Base-by-base conservation (phyloP, 805 yeast species). In the Lachancea mirantina region DNA sequence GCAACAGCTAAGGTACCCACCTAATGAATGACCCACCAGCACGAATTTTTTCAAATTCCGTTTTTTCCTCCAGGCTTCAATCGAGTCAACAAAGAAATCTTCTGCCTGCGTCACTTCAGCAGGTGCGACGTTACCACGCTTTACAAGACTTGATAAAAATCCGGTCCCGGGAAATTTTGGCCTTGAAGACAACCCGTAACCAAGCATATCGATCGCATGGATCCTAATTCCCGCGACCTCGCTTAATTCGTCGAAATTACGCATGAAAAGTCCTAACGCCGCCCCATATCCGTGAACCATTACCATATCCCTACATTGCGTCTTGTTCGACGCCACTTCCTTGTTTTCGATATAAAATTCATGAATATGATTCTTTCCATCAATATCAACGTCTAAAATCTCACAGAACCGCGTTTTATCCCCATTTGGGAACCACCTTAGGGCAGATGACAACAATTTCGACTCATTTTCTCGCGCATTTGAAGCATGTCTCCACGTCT, bases 201-300 rank as follows among this genome's bases (percentile, higher is more conserved):
- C 98, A 2, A 85, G 69, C 35, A 88, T 60, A 51, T 89, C 98
- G 3, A 89, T 70, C 0, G 95, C 83, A 60, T 85, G 95, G 27
- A 88, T 65, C 40, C 3, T 68, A 35, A 78, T 70, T 82, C 92
- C 82, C 24, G 68, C 61, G 18, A 70, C 61, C 15, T 57, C 45
- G 10, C 47, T 17, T 19, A 56, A 45, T 3, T 61, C 63, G 39
- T 79, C 81, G 38, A 83, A 70, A 56, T 87, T 89, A 46, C 78
- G 78, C 34, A 80, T 61, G 47, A 79, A 92, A 44, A 87, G 78
- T 0, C 95, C 97, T 17, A 87, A 61, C 1, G 95, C 92, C 0
- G 97, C 96, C 3, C 96, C 97, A 51, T 89, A 89, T 0, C 98
- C 98, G 57, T 89, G 98, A 8, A 89, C 65, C 32, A 89, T 62